These are phyloP conservation scores for Eucalyptus regnans DNA, from an alignment of 345 rosid species.

Conservation along the genomic window DNA sequence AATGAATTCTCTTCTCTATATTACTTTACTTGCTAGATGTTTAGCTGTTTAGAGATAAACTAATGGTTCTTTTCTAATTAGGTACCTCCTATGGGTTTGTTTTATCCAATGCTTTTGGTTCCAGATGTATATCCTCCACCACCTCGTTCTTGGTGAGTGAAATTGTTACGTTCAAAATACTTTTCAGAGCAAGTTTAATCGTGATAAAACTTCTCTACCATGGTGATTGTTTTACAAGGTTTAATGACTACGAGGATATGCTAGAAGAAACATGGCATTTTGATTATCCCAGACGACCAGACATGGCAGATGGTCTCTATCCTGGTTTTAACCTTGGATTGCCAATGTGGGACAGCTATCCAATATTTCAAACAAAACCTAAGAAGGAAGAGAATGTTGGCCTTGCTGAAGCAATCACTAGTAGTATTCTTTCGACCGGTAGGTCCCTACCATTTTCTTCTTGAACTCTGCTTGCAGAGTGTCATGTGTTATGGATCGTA, in stretches of 20 bases:
- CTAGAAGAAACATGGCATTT: constrained; percentile 81
- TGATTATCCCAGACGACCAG: constrained; percentile 67
- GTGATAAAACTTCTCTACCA: neutral
- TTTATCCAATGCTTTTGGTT: constrained; percentile 76
- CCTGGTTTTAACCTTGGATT: constrained; percentile 39
- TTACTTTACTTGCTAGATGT: neutral
- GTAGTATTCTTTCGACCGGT: constrained; percentile 90
- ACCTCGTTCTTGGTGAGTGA: constrained; percentile 67
- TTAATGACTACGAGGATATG: constrained; percentile 82
- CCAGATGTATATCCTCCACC: constrained; percentile 85
- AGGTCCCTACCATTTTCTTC: constrained; percentile 1
- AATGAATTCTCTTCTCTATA: neutral
- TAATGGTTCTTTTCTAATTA: neutral
- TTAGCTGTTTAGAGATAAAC: neutral
- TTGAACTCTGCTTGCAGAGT: neutral
- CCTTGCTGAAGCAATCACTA: constrained; percentile 83
- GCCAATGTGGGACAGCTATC: constrained; percentile 83
- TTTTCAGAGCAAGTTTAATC: neutral
- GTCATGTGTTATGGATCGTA: neutral
- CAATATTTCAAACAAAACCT: constrained; percentile 46
- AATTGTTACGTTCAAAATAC: neutral
- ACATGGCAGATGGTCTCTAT: constrained; percentile 37
- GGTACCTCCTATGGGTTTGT: constrained; percentile 97
- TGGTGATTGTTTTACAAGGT: constrained; percentile 29
- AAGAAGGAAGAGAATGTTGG: constrained; percentile 95